Conservation (phyloP, 2,329 filamentous ascomycete species). For the Coniochaeta sp. region DNA sequence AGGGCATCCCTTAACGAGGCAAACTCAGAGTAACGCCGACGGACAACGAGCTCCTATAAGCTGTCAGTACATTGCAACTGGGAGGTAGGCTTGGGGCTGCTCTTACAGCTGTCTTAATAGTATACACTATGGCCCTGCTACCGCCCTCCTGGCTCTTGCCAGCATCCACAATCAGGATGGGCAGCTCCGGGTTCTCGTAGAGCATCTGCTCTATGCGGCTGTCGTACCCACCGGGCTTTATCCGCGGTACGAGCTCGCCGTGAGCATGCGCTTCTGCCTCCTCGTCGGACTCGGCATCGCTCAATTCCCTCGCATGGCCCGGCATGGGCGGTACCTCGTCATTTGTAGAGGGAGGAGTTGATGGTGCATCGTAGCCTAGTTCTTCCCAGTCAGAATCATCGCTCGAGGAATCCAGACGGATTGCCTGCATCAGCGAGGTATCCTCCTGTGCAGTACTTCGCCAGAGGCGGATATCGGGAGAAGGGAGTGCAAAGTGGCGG, state of each 20-base stretch:
- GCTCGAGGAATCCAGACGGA: constrained; percentile 25
- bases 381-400: constrained; percentile 37
- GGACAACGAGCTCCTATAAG: constrained; percentile 81
- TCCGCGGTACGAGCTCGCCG: constrained; percentile 42
- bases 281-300: constrained; percentile 40
- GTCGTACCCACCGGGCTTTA: constrained; percentile 82
- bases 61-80: constrained; percentile 36
- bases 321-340: constrained; percentile 51
- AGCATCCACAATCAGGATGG: constrained; percentile 87
- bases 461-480: too few species aligned
- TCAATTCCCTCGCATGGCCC: constrained; percentile 29
- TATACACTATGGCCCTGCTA: constrained; percentile 93
- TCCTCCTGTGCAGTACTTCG: neutral
- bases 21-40: constrained; percentile 94
- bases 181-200: constrained; percentile 85
- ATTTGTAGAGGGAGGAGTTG: constrained; percentile 65
- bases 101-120: constrained; percentile 84
- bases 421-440: constrained; percentile 28
- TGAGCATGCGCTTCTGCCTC: constrained; percentile 33
- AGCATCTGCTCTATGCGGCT: constrained; percentile 96
- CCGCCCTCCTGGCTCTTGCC: constrained; percentile 92
- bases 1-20: constrained; percentile 83
- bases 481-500: neutral
- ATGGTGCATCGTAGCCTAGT: constrained; percentile 58
- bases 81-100: constrained; percentile 1